Evolutionary conservation across 768 basidiomycete species (phyloP), one percentile per base, ranked within the genome.

Genomic region (Boletellus sp.): DNA sequence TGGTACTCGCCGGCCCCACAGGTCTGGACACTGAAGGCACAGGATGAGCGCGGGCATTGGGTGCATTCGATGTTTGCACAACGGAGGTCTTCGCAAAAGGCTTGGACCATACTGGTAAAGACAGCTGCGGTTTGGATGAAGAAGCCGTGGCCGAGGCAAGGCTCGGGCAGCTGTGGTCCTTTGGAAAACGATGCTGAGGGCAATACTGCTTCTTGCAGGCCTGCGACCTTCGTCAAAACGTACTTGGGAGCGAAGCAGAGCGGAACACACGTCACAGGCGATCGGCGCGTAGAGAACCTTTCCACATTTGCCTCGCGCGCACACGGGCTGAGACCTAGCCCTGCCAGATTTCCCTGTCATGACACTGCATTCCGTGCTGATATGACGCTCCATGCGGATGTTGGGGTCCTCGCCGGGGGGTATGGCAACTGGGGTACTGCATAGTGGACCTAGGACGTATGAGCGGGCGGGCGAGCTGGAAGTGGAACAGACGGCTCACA

Each of bases 371-470:
- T 84, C 83, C 1, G 60, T 73, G 20, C 62, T 71, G 55, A 94
- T 77, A 63, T 93, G 90, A 0, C 72, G 69, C 57, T 92, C 89
- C 85, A 94, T 90, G 42, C 83, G 78, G 36, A 81, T 68, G 57
- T 93, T 93, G 11, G 90, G 87, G 59, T 93, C 87, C 63, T 88
- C 81, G 23, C 85, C 85, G 0, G 76, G 81, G n/a, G 79, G 81
- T 43, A 91, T 78, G 3, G 87, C 80, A 10, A 93, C 80, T 1
- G 88, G 88, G 3, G 69, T 76, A 53, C 80, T 82, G 70, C 91
- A 94, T 22, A 93, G 68, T 4, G 90, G 90, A 58, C 87, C 87
- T 85, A 50, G 26, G 40, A 54, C 3, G 40, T 39, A 38, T 61
- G 44, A 51, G 51, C 37, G 31, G 15, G 51, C 37, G 31, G 15